Evolutionary conservation across 768 basidiomycete species (phyloP), one percentile per base, ranked within the genome.

Genomic region (Porpolomopsis calyptriformis): DNA sequence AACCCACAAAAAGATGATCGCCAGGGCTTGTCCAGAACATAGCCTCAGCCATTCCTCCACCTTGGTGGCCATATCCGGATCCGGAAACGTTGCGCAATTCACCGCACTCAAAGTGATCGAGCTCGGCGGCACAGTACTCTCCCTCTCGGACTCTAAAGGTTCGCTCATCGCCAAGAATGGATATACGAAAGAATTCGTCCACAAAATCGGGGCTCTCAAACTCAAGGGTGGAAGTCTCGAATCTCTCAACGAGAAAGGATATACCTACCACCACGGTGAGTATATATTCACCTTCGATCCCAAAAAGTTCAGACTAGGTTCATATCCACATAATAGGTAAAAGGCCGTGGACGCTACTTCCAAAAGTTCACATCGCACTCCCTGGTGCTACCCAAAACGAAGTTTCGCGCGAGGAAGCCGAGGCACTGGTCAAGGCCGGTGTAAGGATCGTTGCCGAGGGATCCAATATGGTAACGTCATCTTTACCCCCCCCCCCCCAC

Each of bases 41-140:
- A 71, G 71, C 60, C 66, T 76, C 48, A 53, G 58, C 56, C 67
- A 69, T 46, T 59, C 66, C 26, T 53, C 62, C 39, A 77, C 75
- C 24, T 64, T 70, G 38, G 77, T 78, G 46, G 73, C 72, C 42
- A 72, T 78, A 58, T 77, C 74, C 26, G 76, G 84, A 46, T 74
- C 81, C 19, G 84, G 82, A 20, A 86, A 86, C 64, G 84, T 86
- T 55, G 77, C 82, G 29, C 81, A 78, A 54, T 84, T 67, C 68
- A 82, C 82, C 43, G 84, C 84, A 0, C 71, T 82, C 62, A 84
- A 85, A 62, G 77, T 82, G 52, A 73, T 86, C 62, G 80, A 82
- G 62, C 78, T 85, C 58, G 84, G 82, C 43, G 82, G 74, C 40
- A 76, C 69, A 50, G 82, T 84, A 47, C 63, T 81, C 57, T 78